Evolutionary conservation across 2,329 filamentous ascomycete species (phyloP), one percentile per base, ranked within the genome.

Genomic region (Didymella arachidicola): DNA sequence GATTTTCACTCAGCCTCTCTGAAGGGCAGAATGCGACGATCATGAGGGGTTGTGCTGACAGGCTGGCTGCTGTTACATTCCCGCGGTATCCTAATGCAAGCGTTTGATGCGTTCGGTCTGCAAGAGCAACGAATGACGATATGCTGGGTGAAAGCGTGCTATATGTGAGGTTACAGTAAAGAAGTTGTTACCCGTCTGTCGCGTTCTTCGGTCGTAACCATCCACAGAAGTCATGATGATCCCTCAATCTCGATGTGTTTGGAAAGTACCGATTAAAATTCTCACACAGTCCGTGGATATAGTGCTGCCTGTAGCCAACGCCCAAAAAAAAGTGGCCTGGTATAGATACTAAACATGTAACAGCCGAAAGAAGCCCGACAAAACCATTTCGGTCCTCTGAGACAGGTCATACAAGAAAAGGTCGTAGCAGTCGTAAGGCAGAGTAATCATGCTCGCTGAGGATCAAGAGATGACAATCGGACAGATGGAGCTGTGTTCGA

Each of bases 271-370:
- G 26, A 36, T 50, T 50, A 45, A 53, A 54, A 42, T 54, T 29
- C 26, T 34, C 34, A 45, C 29, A 61, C 63, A 53, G 29, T 44
- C 49, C 53, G 53, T 61, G 62, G 62, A 67, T 67, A 65, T 65
- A 64, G 60, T 62, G 61, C 62, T 65, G 50, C 56, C 45, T 62
- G 62, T 61, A 60, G 57, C 64, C 56, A 64, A 62, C 54, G 60
- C 48, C 48, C 59, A 32, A 34, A 59, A 53, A 53, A 55, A 53
- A 54, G 30, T 57, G 59, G 29, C 25, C 41, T 54, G 50, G 61
- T 64, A 65, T 62, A 64, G 50, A 63, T 61, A 59, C 56, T 42
- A 39, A 50, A 50, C 32, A 48, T 48, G 14, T 60, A 27, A 55
- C 42, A 46, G 51, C 36, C 32, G 51, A 52, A 54, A 60, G 29